These are phyloP conservation scores for Parastagonospora nodorum DNA, from an alignment of 2,329 filamentous ascomycete genomes.

Conservation along the genomic window DNA sequence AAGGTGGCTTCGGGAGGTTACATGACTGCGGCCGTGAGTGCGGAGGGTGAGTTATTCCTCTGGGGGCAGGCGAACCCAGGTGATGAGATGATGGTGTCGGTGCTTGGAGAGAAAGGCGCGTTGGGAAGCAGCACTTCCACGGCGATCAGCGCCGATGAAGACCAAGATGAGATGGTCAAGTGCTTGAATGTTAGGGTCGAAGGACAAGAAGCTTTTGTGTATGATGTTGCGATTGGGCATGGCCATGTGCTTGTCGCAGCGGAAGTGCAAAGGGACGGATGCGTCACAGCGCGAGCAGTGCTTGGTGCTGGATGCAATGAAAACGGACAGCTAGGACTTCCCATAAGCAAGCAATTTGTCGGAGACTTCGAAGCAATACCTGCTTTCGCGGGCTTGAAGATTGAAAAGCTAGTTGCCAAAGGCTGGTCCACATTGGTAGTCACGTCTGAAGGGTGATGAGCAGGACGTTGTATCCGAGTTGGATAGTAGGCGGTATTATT, in stretches of 20 bases:
- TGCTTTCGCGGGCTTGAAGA: constrained; percentile 20
- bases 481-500: neutral
- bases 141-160: constrained; percentile 7
- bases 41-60: constrained; percentile 39
- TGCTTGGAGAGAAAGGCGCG: constrained; percentile 8
- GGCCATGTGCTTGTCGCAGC: constrained; percentile 38
- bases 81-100: constrained; percentile 15
- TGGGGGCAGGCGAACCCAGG: constrained; percentile 42
- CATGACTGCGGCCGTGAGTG: constrained; percentile 36
- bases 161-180: constrained; percentile 38
- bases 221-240: constrained; percentile 33
- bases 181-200: constrained; percentile 26
- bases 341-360: constrained; percentile 10
- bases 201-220: constrained; percentile 20
- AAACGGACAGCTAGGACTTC: constrained; percentile 31
- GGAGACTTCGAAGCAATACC: constrained; percentile 26
- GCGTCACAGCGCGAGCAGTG: constrained; percentile 13
- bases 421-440: constrained; percentile 36
- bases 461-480: neutral
- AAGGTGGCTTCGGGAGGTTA: constrained; percentile 38
- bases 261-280: constrained; percentile 6
- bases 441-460: neutral
- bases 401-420: constrained; percentile 24
- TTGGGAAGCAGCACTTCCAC: neutral
- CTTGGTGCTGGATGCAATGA: constrained; percentile 34